A percentile compares a stretch with the other conserved stretches of the same genome.
phyloP scores from a whole-genome alignment of 345 rosid species.

The Citrus trifoliata region DNA sequence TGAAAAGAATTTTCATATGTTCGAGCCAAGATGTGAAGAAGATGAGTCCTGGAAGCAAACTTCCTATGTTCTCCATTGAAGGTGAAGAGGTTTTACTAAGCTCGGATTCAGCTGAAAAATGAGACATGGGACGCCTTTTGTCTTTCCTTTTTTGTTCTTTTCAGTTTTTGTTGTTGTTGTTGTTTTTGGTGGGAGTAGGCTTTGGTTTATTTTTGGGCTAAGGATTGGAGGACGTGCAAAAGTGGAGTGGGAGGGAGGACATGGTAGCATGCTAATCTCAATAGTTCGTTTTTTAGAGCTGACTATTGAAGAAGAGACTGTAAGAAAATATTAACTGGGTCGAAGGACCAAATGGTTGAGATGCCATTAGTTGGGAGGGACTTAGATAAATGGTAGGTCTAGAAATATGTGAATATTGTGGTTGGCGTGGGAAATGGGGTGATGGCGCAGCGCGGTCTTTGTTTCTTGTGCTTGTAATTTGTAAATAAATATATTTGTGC shows the following conservation, averaged over 20 bases:
- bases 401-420: constrained; percentile 31
- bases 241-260: background rate
- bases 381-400: background rate
- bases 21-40: constrained; percentile 82
- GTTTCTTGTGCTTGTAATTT: constrained; percentile 16
- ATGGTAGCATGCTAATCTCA: constrained; percentile 12
- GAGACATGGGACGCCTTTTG: constrained; percentile 1
- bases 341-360: background rate
- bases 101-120: constrained; percentile 51
- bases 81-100: constrained; percentile 53
- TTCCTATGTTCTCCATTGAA: constrained; percentile 44
- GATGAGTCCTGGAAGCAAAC: constrained; percentile 51
- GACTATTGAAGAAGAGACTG: constrained; percentile 15
- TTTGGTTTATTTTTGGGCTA: constrained; percentile 10
- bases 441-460: constrained; percentile 1
- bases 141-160: background rate
- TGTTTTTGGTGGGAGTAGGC: background rate
- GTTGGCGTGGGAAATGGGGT: constrained; percentile 3
- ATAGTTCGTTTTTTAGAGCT: constrained; percentile 47
- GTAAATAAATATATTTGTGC: background rate
- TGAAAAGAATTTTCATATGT: constrained; percentile 72
- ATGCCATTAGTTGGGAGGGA: constrained; percentile 8
- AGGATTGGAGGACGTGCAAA: constrained; percentile 13
- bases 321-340: constrained; percentile 11
- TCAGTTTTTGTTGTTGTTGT: background rate